These are phyloP conservation scores for Aschersonia sp. DNA, from an alignment of 2,329 filamentous ascomycete genomes.

Conservation along the genomic window DNA sequence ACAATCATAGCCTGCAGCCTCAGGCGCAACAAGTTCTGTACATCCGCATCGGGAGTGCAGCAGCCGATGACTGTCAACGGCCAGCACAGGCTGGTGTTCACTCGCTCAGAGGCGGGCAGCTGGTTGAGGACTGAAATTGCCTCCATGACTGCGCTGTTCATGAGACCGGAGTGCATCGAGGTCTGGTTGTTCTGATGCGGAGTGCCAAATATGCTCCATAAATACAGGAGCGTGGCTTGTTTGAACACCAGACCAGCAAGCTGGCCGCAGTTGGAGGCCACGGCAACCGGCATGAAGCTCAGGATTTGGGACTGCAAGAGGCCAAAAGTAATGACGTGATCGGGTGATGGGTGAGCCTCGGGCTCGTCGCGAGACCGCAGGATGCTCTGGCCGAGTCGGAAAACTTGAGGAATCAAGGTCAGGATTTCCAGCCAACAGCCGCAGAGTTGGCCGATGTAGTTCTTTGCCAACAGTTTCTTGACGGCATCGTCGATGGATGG, in stretches of 20 bases:
- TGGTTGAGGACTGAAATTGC: slow-evolving; percentile 16
- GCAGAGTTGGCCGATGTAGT: slow-evolving; percentile 21
- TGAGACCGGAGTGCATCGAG: slow-evolving; percentile 10
- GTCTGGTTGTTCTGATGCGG: slow-evolving; percentile 9
- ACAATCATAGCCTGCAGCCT: slow-evolving; percentile 19
- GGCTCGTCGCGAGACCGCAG: slow-evolving; percentile 8
- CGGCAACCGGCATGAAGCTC: slow-evolving; percentile 20
- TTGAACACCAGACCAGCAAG: slow-evolving; percentile 28
- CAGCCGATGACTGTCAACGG: slow-evolving; percentile 23
- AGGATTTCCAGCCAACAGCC: slow-evolving; percentile 25
- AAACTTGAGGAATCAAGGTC: slow-evolving; percentile 22
- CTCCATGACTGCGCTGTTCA: slow-evolving; percentile 14
- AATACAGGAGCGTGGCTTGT: slow-evolving; percentile 27
- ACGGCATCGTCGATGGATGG: slow-evolving; percentile 16
- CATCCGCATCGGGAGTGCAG: slow-evolving; percentile 17
- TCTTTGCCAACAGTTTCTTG: slow-evolving; percentile 12
- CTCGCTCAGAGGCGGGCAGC: slow-evolving; percentile 16
- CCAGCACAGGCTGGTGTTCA: slow-evolving; percentile 26
- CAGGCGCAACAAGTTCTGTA: slow-evolving; percentile 19
- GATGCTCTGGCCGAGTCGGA: slow-evolving; percentile 26
- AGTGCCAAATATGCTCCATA: slow-evolving; percentile 19
- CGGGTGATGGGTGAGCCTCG: slow-evolving; percentile 12
- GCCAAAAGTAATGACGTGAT: slow-evolving; percentile 27
- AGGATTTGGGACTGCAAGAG: slow-evolving; percentile 26
- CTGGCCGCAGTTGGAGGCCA: slow-evolving; percentile 20